A percentile compares a stretch with the other conserved stretches of the same genome.
These are phyloP conservation scores for Thelonectria discophora DNA, from an alignment of 2,329 filamentous ascomycete genomes.

Conservation along the genomic window DNA sequence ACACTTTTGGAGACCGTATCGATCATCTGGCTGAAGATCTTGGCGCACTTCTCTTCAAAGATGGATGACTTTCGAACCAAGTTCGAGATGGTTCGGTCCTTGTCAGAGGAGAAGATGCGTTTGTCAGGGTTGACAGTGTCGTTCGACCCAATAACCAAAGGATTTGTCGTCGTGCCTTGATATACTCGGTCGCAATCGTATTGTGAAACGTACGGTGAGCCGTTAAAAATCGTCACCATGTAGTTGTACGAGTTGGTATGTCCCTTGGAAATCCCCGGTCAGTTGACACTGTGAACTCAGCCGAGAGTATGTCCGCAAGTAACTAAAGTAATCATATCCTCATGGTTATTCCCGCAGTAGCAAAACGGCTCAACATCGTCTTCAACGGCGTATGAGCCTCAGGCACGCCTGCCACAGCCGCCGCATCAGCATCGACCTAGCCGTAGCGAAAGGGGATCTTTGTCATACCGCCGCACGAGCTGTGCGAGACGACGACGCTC, in stretches of 20 bases:
- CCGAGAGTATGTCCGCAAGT: slow-evolving; percentile 49
- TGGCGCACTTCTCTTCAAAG: slow-evolving; percentile 49
- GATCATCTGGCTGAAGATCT: slow-evolving; percentile 48
- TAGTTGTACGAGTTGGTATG: slow-evolving; percentile 30
- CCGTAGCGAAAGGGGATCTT: slow-evolving; percentile 44
- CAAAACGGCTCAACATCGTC: slow-evolving; percentile 41
- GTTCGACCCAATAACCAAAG: slow-evolving; percentile 52
- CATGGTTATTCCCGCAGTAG: slow-evolving; percentile 44
- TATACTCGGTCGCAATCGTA: slow-evolving; percentile 53
- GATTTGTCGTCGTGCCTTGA: slow-evolving; percentile 53
- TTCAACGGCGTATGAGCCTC: slow-evolving; percentile 43
- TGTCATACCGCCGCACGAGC: slow-evolving; percentile 49
- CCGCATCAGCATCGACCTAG: slow-evolving; percentile 43
- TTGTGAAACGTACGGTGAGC: slow-evolving; percentile 54
- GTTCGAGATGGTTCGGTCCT: slow-evolving; percentile 53
- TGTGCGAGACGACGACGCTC: slow-evolving; percentile 46
- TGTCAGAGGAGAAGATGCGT: slow-evolving; percentile 55
- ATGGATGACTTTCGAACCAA: slow-evolving; percentile 46
- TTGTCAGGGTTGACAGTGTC: slow-evolving; percentile 52
- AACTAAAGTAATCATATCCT: slow-evolving; percentile 49
- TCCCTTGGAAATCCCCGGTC: slow-evolving; percentile 49
- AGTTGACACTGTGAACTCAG: slow-evolving; percentile 56
- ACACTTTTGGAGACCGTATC: slow-evolving; percentile 46
- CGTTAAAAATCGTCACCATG: slow-evolving; percentile 47
- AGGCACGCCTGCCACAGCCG: slow-evolving; percentile 45